Base-by-base conservation (phyloP, 2,329 filamentous ascomycete genomes). In the Trichoderma brevicompactum region DNA sequence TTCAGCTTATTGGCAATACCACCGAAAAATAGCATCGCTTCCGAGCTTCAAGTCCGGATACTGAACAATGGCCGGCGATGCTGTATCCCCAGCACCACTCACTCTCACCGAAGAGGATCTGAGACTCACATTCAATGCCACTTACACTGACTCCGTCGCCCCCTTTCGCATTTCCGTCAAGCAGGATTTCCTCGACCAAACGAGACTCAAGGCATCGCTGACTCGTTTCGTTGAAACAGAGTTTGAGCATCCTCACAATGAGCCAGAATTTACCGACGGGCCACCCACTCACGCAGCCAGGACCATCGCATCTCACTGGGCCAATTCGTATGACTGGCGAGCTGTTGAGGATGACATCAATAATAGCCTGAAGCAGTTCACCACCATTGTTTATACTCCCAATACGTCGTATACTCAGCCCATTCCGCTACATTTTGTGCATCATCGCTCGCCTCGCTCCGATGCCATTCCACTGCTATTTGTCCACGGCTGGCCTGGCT, bases 401-500 rank as follows among this genome's bases (percentile, higher is more conserved):
- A 7, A 50, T 9, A 41, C 46, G 10, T 19, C 15, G n/a, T 32
- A 49, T 0, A 41, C 7, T 4, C 15, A 50, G 15, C 46, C 15
- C 2, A 50, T 50, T 3, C 46, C 58, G 13, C 46, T 61, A 12
- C 58, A 61, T 36, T 61, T 34, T 40, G 46, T 61, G 9, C 58
- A 50, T 12, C 43, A 49, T 32, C 34, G 8, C 3, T 49, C 56
- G 5, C 43, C 56, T 28, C 17, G 56, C 0, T 10, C 17, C 15
- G 13, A 76, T 55, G 78, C 79, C 1, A 85, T 92, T 44, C 89
- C 89, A 0, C 72, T 92, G 34, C 73, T 92, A 1, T 91, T 92
- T 72, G 79, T 82, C 13, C 89, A 91, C 72, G 88, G 88, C 12
- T 91, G 87, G 85, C 90, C 90, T 0, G 89, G 89, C 0, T 88